Evolutionary conservation across 306 rosid genomes (phyloP).

Genomic region (Glycyrrhiza uralensis): DNA sequence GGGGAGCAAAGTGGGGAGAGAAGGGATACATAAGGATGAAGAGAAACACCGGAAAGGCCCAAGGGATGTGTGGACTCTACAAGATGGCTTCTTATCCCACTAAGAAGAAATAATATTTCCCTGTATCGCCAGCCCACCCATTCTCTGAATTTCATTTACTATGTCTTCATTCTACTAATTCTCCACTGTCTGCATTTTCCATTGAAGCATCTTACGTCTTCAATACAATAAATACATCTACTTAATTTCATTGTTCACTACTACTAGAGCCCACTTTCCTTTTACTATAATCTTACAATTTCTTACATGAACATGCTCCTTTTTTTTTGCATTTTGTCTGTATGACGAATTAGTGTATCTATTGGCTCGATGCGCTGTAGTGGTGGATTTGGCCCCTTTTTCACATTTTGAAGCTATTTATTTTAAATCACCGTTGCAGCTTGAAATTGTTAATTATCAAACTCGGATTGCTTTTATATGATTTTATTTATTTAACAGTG

Average conservation of each 20-base stretch:
- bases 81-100: constrained; percentile 92
- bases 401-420: no score
- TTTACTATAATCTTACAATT: background rate
- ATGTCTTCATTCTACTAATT: background rate
- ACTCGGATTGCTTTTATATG: no score
- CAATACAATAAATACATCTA: background rate
- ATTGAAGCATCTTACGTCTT: constrained; percentile 25
- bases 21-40: constrained; percentile 79
- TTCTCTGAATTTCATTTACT: background rate
- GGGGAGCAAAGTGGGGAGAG: constrained; percentile 97
- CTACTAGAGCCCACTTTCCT: background rate
- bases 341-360: background rate
- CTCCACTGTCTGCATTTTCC: background rate
- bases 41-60: constrained; percentile 67
- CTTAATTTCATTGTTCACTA: background rate
- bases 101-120: constrained; percentile 41
- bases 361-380: background rate
- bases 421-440: no score
- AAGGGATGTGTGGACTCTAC: constrained; percentile 82
- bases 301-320: no score
- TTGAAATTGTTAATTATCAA: no score
- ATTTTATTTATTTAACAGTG: no score
- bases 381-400: no score
- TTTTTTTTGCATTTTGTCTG: background rate
- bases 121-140: background rate